Base-by-base conservation (phyloP, 345 rosid species). In the Syzygium grande region DNA sequence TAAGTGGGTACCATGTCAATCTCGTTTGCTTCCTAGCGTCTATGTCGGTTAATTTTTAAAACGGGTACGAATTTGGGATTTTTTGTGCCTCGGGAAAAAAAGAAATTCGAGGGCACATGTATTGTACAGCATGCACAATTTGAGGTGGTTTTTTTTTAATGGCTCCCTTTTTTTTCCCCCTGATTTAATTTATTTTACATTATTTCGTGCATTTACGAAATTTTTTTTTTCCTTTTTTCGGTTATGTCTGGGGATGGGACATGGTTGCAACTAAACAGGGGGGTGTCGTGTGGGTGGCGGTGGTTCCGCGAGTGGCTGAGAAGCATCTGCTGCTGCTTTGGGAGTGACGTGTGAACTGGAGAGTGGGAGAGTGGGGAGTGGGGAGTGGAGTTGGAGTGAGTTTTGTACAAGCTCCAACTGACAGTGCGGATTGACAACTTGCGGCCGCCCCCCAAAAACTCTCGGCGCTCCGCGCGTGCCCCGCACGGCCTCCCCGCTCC, bases 211-310 rank as follows among this genome's bases (percentile, higher is more conserved):
- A 7, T 30, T 3, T 29, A 27, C 2, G 14, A 6, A 27, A 2
- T 30, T 2, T 4, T 65, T 63, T 29, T 30, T 0, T 29, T 29
- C 1, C 5, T 56, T 9, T 9, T 56, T 7, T 2, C 9, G 14
- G 7, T 9, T 34, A 34, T 34, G 34, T 68, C 46, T 19, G 23
- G 17, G 80, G 10, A 68, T 68, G 13, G 80, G 80, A 17, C 46
- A 87, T 43, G 73, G 90, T 88, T 87, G 92, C 87, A 92, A 89
- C 89, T 86, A 88, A 88, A 90, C 88, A 53, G 87, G 90, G 63
- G 38, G 41, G 41, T 12, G 14, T 4, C 2, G 65, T 27, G 46
- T 43, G 11, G 65, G 15, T 59, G 65, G 65, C 14, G 14, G 78
- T 16, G 27, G 43, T 78, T 58, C 22, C 77, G 46, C 86, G 87